These are phyloP conservation scores for Euphorbia celastroides DNA, from an alignment of 441 rosid species.

Conservation along the genomic window DNA sequence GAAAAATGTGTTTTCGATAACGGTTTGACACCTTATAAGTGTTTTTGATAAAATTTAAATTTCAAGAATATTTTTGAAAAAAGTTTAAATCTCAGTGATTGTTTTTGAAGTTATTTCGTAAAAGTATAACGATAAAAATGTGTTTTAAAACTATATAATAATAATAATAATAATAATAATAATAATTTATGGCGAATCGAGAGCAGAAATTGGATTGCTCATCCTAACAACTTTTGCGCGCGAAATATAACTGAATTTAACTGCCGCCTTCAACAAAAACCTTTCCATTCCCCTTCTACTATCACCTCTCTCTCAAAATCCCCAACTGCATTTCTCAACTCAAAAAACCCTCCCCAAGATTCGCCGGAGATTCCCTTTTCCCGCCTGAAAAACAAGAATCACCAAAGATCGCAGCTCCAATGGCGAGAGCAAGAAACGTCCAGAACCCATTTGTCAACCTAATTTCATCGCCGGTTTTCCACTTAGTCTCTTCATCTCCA, in stretches of 20 bases:
- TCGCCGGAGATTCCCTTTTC: neutral
- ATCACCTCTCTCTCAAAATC: constrained; percentile 1
- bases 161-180: too few species aligned
- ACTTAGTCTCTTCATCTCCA: constrained; percentile 34
- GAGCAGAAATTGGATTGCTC: too few species aligned
- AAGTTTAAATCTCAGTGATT: too few species aligned
- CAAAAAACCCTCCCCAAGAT: neutral
- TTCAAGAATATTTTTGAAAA: too few species aligned
- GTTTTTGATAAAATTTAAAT: too few species aligned
- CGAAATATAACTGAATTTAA: neutral
- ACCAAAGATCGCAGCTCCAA: constrained; percentile 22
- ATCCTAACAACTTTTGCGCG: neutral
- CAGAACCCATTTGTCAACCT: constrained; percentile 38
- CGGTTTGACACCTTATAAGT: too few species aligned
- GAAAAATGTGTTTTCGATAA: too few species aligned
- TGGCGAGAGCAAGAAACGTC: constrained; percentile 57
- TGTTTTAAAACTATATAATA: too few species aligned
- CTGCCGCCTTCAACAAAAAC: neutral
- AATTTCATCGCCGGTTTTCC: constrained; percentile 38
- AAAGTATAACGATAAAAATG: too few species aligned
- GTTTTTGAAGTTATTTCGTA: too few species aligned
- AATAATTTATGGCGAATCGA: too few species aligned
- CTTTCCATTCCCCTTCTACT: constrained; percentile 13
- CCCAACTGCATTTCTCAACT: neutral
- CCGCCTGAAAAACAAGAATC: neutral